Evolutionary conservation across 176 grass and related monocot species (phyloP).

Genomic region (Musa itinerans): DNA sequence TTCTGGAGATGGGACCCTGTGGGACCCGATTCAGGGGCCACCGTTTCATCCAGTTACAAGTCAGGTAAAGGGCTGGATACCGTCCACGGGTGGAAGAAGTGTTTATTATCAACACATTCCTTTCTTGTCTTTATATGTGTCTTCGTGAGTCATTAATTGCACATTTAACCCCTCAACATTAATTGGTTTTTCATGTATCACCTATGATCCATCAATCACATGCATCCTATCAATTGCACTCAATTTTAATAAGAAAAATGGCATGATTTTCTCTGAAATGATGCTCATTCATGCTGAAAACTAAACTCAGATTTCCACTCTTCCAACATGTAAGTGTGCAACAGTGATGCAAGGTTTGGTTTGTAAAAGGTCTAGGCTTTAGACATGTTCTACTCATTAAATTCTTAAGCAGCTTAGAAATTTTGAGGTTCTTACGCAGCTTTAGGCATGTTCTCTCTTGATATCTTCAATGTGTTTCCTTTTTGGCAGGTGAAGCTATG

Average conservation of each 20-base stretch:
- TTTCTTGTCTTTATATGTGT: not conserved
- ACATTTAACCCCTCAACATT: not conserved
- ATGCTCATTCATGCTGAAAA: not conserved
- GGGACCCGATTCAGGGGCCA: not conserved
- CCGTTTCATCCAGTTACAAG: not conserved
- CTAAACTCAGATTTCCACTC: not conserved
- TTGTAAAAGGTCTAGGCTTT: not conserved
- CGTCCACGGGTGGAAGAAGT: no score
- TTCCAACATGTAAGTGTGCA: no score
- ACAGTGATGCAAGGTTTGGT: not conserved
- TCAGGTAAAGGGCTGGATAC: not conserved
- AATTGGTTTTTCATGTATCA: not conserved
- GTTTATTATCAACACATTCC: not conserved
- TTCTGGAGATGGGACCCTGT: not conserved
- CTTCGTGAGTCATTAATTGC: not conserved
- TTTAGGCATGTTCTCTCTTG: not conserved
- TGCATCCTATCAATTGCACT: not conserved
- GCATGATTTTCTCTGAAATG: not conserved
- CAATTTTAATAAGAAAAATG: not conserved
- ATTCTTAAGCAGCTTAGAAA: not conserved
- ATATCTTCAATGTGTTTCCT: not conserved
- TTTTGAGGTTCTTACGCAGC: not conserved
- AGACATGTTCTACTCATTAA: not conserved
- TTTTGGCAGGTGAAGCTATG: slow-evolving; percentile 34
- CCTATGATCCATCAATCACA: not conserved